Evolutionary conservation across 306 rosid species (phyloP), one percentile per base, ranked within the genome.

Genomic region (Rubus idaeus): DNA sequence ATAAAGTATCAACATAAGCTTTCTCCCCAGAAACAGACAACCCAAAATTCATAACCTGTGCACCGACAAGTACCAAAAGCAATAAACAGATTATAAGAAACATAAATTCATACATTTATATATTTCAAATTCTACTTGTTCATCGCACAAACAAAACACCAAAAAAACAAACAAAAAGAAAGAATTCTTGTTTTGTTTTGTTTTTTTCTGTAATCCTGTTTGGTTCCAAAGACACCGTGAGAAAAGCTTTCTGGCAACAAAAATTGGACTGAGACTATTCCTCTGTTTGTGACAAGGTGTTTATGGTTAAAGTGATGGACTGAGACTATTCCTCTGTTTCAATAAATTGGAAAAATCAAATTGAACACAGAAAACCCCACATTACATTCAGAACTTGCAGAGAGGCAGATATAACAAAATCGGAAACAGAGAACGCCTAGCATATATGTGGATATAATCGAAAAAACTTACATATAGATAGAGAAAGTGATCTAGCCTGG

Each of bases 401-500:
- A 73, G 56, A 8, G 47, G 12, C 1, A 44, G 23, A 10, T 35
- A 58, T 58, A 30, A 62, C 20, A 62, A 13, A 62, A 62, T 62
- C 44, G 6, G 8, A 62, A 62, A 45, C 20, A 44, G 5, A 4
- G 10, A 37, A 62, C 20, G 10, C 20, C 35, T 2, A 62, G 20
- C 44, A 62, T 37, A 35, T 14, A 17, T 62, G 16, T 2, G 13
- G 12, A 40, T 39, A 64, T 1, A 17, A 64, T 10, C 26, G 13
- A 40, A 39, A 17, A 37, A n/a, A 64, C n/a, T 39, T 14, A 64
- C 10, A 40, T 52, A 35, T 5, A 16, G 7, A 49, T 6, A 75
- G 21, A 51, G 55, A 62, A 79, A 1, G 20, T 64, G 20, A 40
- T 39, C 81, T 82, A 70, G 69, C 88, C 90, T 77, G 84, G 37